Percentiles rank a stretch among this genome's conserved stretches.
Evolutionary conservation across 1,284 basidiomycete species (phyloP).

Genomic region (Pseudozyma sp.): DNA sequence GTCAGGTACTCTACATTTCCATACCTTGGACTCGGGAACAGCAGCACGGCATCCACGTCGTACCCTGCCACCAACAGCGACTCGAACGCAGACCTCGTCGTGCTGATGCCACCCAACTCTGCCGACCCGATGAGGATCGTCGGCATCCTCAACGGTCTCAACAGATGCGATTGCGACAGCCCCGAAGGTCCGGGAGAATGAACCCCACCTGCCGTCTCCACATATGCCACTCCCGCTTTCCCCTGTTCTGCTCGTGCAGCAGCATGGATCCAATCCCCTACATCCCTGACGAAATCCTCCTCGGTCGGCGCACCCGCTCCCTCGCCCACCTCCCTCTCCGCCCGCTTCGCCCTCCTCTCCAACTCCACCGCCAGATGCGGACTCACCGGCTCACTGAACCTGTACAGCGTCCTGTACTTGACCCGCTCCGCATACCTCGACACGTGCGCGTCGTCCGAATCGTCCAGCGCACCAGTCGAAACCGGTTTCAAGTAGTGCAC

Average conservation of each 20-base stretch:
- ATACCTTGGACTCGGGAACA: slow-evolving; percentile 77
- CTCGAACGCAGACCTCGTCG: slow-evolving; percentile 92
- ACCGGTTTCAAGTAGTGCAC: slow-evolving; percentile 67
- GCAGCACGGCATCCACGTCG: slow-evolving; percentile 84
- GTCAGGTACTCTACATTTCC: slow-evolving; percentile 83
- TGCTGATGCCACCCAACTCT: slow-evolving; percentile 91
- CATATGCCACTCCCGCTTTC: slow-evolving; percentile 73
- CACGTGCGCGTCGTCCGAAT: slow-evolving; percentile 60
- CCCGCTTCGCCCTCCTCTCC: slow-evolving; percentile 70
- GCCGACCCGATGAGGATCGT: slow-evolving; percentile 88
- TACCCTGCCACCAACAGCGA: slow-evolving; percentile 89
- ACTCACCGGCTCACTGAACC: slow-evolving; percentile 88
- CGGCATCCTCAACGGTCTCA: slow-evolving; percentile 79
- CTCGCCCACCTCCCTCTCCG: slow-evolving; percentile 23
- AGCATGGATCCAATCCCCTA: slow-evolving; percentile 75
- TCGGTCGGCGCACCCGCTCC: slow-evolving; percentile 70
- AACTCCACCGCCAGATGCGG: slow-evolving; percentile 87
- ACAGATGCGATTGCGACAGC: slow-evolving; percentile 76
- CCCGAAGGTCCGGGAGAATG: slow-evolving; percentile 91
- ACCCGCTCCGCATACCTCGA: slow-evolving; percentile 40
- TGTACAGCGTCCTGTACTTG: slow-evolving; percentile 81
- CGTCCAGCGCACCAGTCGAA: slow-evolving; percentile 56
- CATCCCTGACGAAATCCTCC: slow-evolving; percentile 77
- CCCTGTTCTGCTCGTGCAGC: slow-evolving; percentile 69
- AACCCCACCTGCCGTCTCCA: slow-evolving; percentile 96